A percentile compares a stretch with the other conserved stretches of the same genome.
Conservation (phyloP, 225 moss, liverwort and hornwort species). For the Climacium dendroides region DNA sequence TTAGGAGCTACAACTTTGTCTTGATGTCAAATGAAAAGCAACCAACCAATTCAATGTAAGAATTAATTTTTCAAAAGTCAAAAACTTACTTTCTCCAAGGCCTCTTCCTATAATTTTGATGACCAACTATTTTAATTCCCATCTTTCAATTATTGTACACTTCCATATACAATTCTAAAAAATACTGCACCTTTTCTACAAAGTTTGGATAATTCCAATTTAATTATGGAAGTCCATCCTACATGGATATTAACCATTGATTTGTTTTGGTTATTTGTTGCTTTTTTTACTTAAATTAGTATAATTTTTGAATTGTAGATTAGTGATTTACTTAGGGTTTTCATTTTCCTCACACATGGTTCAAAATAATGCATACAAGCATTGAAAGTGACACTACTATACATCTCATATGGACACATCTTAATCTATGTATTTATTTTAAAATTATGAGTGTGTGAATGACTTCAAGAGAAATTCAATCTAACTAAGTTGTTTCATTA, state of each 20-base stretch:
- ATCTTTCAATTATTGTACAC: not conserved
- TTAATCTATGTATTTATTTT: no score
- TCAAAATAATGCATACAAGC: not conserved
- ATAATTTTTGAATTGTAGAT: not conserved
- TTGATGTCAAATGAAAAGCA: no score
- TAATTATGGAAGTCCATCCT: fast-evolving
- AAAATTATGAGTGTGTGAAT: no score
- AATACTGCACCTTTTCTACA: fast-evolving
- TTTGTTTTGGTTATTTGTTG: not conserved
- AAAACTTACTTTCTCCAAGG: no score
- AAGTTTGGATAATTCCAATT: fast-evolving
- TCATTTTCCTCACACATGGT: fast-evolving
- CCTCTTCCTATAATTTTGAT: no score
- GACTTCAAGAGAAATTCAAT: not conserved
- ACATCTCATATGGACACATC: not conserved
- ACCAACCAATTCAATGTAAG: no score
- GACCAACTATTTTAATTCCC: not conserved
- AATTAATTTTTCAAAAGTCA: no score
- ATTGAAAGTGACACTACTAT: not conserved
- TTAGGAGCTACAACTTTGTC: no score
- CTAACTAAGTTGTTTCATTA: fast-evolving
- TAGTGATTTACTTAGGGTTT: not conserved
- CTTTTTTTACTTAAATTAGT: not conserved
- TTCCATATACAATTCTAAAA: fast-evolving
- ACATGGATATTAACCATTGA: not conserved